Base-by-base conservation (phyloP, 345 rosid species). In the Erysimum cheiranthoides region DNA sequence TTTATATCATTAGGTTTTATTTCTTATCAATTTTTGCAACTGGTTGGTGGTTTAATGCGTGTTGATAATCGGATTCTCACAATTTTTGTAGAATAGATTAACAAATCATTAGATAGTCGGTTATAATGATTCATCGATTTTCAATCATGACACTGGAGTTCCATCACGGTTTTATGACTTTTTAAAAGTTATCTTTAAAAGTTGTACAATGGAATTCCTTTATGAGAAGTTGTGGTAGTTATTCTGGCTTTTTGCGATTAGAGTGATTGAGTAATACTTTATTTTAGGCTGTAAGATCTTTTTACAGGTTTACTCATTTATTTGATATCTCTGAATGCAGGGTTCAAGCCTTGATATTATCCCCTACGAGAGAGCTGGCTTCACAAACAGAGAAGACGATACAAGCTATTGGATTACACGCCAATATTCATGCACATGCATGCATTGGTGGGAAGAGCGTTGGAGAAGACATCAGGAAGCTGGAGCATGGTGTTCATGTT, bases 381-480 rank as follows among this genome's bases (percentile, higher is more conserved):
- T 45, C 88, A 14, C 99, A 92, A 78, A 95, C 99, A 3, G 96
- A 90, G 88, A 88, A 83, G 73, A 92, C 90, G 21, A 92, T 90
- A 35, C 79, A 86, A 42, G 86, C 97, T 13, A 85, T 95, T 66
- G 99, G 98, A 46, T 81, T 81, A 72, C 81, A 82, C 61, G 84
- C 93, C 45, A 88, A 84, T 63, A 87, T 95, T 57, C 92, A 89
- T 80, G 97, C 90, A 11, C 98, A 95, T 73, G 85, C 97, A 0
- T 95, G 97, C 12, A 64, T 95, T 36, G 99, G 99, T 77, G 97
- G 99, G 40, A 92, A 92, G 84, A 95, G 99, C 76, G 88, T 95
- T 34, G 99, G 99, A 5, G 99, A 95, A 68, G 99, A 95, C 74
- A 95, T 95, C 25, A 86, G 96, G 73, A 95, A 95, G 81, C 83